A percentile compares a stretch with the other conserved stretches of the same genome.
These are phyloP conservation scores for Ascobolus immersus DNA, from an alignment of 495 filamentous ascomycete species.

Conservation along the genomic window DNA sequence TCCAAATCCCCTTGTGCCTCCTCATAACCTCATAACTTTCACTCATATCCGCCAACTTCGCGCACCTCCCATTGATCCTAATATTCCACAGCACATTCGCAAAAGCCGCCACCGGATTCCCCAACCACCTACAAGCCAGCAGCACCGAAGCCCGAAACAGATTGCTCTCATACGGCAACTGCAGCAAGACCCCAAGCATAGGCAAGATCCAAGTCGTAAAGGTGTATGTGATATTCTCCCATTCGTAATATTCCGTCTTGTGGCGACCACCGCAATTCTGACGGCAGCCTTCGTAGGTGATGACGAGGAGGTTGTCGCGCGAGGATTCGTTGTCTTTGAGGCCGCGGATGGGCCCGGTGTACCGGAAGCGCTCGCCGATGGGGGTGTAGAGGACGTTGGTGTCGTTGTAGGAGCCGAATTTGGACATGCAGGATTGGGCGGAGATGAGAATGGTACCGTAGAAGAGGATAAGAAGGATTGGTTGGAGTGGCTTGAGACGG, in stretches of 20 bases:
- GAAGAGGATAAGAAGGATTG: no score
- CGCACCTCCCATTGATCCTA: slow-evolving; percentile 22
- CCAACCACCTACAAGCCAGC: slow-evolving; percentile 18
- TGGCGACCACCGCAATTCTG: slow-evolving; percentile 14
- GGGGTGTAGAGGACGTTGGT: no score
- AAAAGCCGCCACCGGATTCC: slow-evolving; percentile 19
- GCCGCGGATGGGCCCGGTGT: neutral
- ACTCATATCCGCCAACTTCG: slow-evolving; percentile 24
- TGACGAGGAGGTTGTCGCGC: no score
- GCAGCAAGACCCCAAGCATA: slow-evolving; percentile 21
- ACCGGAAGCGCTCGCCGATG: no score
- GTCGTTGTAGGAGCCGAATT: no score
- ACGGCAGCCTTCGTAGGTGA: slow-evolving; percentile 11
- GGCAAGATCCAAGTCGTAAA: slow-evolving; percentile 25
- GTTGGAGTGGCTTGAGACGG: no score
- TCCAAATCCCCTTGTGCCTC: no score
- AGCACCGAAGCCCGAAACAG: slow-evolving; percentile 17
- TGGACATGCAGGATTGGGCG: no score
- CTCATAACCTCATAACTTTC: no score
- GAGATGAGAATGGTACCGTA: no score
- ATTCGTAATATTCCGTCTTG: slow-evolving; percentile 15
- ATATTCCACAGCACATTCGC: slow-evolving; percentile 25
- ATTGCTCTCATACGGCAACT: slow-evolving; percentile 25
- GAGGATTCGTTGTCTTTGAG: neutral
- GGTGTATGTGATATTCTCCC: slow-evolving; percentile 16